Conservation (phyloP, 345 rosid species). For the Syzygium aqueum region DNA sequence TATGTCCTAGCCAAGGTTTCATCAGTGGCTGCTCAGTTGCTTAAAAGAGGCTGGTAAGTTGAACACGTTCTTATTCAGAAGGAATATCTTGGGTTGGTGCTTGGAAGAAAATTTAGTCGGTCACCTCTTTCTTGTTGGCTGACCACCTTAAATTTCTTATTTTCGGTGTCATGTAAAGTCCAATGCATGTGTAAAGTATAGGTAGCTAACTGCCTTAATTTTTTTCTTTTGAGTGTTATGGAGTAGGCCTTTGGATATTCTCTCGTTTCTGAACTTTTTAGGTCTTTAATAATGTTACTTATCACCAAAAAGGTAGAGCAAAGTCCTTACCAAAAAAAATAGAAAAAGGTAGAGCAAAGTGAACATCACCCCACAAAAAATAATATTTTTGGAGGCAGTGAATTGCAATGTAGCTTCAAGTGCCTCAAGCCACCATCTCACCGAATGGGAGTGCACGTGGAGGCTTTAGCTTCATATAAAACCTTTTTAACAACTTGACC, state of each 20-base stretch:
- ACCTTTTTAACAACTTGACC: background rate
- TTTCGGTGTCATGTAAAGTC: background rate
- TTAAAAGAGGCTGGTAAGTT: conserved; percentile 97
- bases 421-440: background rate
- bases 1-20: conserved; percentile 87
- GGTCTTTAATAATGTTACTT: background rate
- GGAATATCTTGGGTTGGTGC: background rate
- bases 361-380: background rate
- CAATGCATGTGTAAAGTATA: background rate
- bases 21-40: conserved; percentile 91
- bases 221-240: background rate
- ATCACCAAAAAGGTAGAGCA: background rate
- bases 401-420: background rate
- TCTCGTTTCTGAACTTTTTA: background rate
- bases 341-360: background rate
- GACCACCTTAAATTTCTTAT: background rate
- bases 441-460: background rate
- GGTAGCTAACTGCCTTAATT: background rate
- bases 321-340: no score
- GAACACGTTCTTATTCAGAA: background rate
- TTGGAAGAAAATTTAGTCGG: background rate
- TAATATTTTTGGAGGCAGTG: background rate
- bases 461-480: background rate
- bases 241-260: background rate
- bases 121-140: background rate